Base-by-base conservation (phyloP, 306 rosid genomes). In the Lathyrus aphaca region DNA sequence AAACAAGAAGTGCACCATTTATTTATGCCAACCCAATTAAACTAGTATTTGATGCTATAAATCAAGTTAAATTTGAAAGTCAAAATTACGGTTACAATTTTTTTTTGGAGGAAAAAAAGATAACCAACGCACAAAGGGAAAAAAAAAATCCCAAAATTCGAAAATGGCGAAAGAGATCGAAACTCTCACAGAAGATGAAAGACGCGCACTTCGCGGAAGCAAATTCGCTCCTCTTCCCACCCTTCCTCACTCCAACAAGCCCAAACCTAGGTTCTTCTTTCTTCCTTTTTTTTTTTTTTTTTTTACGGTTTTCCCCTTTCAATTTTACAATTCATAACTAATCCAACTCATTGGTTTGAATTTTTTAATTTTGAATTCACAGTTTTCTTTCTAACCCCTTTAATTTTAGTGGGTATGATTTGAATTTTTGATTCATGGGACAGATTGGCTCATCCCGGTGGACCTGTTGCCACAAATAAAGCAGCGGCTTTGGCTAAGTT, bases 371-470 rank as follows among this genome's bases (percentile, higher is more conserved):
- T 68, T 82, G 68, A 49, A 32, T 54, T 32, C 32, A 6, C 10
- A 3, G n/a, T 66, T 79, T 5, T 2, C 1, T 19, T 45, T 60
- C 13, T 50, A 6, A 10, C 3, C 17, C 11, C 66, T 75, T 48
- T 15, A 72, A 57, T 29, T 79, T 79, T 71, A 66, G 53, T 62
- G 62, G 81, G 75, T 46, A 10, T 79, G 60, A 12, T 17, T 5
- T 63, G 27, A 68, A 40, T 43, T 72, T 35, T 10, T 7, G 16
- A 30, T 68, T 75, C 10, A 3, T 61, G 17, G 35, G 8, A 10
- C 30, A 90, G 98, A 77, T 78, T 93, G 87, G 94, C 98, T 67
- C 98, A 93, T 75, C 98, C 96, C 0, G 98, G 98, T 29, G 97
- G 98, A 70, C 96, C 97, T 0, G 70, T 93, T 84, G 81, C 82